A percentile compares a stretch with the other conserved stretches of the same genome.
phyloP scores from a whole-genome alignment of 2,329 filamentous ascomycete genomes.

The Phialophora verrucosa region DNA sequence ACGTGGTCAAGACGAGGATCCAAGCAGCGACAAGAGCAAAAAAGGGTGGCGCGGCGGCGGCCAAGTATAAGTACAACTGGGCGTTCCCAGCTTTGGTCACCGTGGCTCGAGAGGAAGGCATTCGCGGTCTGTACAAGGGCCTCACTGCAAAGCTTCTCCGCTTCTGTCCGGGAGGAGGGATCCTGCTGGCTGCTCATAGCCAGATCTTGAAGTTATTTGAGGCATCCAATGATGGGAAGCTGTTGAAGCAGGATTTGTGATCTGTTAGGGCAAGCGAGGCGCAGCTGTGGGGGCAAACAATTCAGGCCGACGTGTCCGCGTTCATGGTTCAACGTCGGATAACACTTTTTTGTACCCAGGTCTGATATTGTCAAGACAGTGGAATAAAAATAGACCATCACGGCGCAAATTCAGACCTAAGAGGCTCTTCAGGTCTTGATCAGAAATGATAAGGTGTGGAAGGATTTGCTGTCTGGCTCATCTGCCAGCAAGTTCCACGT shows the following conservation, averaged over 20 bases:
- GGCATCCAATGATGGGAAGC: not conserved
- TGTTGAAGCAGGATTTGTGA: not conserved
- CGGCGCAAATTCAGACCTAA: not conserved
- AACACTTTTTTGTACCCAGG: no score
- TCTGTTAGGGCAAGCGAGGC: no score
- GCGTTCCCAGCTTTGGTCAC: not conserved
- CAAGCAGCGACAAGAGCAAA: not conserved
- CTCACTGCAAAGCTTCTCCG: not conserved
- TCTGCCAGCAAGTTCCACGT: not conserved
- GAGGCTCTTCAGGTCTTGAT: not conserved
- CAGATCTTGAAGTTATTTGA: not conserved
- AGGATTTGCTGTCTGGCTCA: not conserved
- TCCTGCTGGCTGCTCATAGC: not conserved
- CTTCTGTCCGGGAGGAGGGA: not conserved
- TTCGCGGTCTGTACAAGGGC: not conserved
- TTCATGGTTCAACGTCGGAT: no score
- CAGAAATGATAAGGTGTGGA: not conserved
- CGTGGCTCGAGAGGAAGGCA: not conserved
- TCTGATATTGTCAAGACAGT: no score
- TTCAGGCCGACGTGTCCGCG: no score
- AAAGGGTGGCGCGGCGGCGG: no score
- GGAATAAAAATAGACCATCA: no score
- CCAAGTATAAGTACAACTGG: not conserved
- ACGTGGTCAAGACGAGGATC: not conserved
- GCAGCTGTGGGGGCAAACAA: no score